Percentiles rank a stretch among this genome's conserved stretches.
These are phyloP conservation scores for Micractinium conductrix DNA, from an alignment of 139 green algal genomes.

Conservation along the genomic window DNA sequence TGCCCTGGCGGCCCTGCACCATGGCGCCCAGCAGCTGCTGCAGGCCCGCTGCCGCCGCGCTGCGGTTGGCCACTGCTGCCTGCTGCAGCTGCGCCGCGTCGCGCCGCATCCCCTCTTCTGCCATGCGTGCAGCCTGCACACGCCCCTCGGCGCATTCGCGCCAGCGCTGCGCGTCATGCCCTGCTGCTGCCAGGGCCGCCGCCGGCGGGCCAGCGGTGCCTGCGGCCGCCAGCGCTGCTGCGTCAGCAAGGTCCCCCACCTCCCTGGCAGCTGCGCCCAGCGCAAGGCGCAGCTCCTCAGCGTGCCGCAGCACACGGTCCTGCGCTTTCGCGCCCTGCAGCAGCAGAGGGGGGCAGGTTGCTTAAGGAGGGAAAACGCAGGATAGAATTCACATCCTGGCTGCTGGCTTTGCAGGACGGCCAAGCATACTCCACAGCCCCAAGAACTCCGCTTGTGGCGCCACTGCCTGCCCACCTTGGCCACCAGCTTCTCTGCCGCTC, in stretches of 20 bases:
- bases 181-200: background rate
- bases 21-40: conserved; percentile 12
- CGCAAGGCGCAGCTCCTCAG: conserved; percentile 31
- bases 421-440: too few species aligned
- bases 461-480: conserved; percentile 12
- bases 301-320: conserved; percentile 27
- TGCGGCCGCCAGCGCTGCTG: background rate
- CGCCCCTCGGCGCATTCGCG: background rate
- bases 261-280: conserved; percentile 31
- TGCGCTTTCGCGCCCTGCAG: conserved; percentile 11
- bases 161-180: conserved; percentile 4
- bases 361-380: too few species aligned
- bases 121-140: background rate
- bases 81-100: conserved; percentile 2
- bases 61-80: conserved; percentile 10
- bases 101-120: conserved; percentile 1
- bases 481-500: background rate
- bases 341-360: background rate
- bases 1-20: background rate
- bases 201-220: background rate
- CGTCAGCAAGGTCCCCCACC: conserved; percentile 23
- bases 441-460: too few species aligned
- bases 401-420: too few species aligned
- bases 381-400: too few species aligned
- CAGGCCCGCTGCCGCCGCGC: background rate